Base-by-base conservation (phyloP, 495 filamentous ascomycete species). In the Hypoxylon rickii region DNA sequence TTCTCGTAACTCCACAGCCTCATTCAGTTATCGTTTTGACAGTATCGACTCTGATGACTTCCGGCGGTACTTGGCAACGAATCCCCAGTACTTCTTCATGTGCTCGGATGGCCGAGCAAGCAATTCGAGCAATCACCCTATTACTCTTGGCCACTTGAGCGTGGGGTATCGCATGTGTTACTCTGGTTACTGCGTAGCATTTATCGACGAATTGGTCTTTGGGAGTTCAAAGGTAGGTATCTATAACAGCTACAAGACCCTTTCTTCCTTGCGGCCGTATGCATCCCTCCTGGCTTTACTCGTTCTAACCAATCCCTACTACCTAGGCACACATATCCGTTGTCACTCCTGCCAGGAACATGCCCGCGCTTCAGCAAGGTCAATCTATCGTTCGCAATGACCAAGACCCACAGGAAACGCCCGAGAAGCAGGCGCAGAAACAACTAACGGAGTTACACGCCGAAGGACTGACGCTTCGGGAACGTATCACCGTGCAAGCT, bases 61-160 rank as follows among this genome's bases (percentile, higher is more conserved):
- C 63, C 39, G 61, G 7, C 47, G 73, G 1, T 87, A 87, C 65
- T 70, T 90, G 1, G 47, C 64, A 10, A 44, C 57, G 0, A 70
- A 75, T 1, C 78, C 79, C 1, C 71, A 81, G 7, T 85, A 85
- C 64, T 88, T 91, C 52, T 63, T 89, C n/a, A 83, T 90, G 80
- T 82, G 81, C 29, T 84, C 89, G 45, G 83, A 70, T 43, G 62
- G 60, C 13, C 37, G 41, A 20, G 22, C 15, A 32, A 39, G 21
- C 11, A 11, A 32, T 19, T 32, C 42, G 7, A 12, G 41, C 8
- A 39, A 22, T 13, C 11, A 33, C 7, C 37, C 22, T 8, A 38
- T 3, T 3, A 37, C 49, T 8, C 32, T 66, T 19, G 57, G 51
- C 7, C 38, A 24, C 32, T 36, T 17, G 33, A 52, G 2, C 40